phyloP scores from a whole-genome alignment of 768 basidiomycete genomes.

The Mycena olivaceomarginata region DNA sequence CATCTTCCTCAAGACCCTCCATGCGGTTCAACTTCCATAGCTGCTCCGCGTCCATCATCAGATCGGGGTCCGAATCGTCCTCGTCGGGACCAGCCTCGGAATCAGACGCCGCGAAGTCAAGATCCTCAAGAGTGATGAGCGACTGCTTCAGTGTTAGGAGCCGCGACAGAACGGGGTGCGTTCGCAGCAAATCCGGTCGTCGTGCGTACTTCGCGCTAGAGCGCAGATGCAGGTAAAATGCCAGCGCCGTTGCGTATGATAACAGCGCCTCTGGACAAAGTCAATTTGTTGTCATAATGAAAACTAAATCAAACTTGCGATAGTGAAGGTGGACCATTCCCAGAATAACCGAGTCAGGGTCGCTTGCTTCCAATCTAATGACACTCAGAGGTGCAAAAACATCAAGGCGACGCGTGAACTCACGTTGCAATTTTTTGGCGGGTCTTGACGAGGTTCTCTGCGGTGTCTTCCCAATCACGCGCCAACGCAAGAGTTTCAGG shows the following conservation, averaged over 20 bases:
- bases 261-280: slow-evolving; percentile 84
- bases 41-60: slow-evolving; percentile 61
- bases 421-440: slow-evolving; percentile 75
- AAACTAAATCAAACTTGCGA: slow-evolving; percentile 72
- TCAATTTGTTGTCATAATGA: slow-evolving; percentile 5
- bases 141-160: slow-evolving; percentile 90
- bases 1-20: slow-evolving; percentile 61
- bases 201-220: slow-evolving; percentile 78
- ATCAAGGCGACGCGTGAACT: slow-evolving; percentile 39
- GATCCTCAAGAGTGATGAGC: slow-evolving; percentile 86
- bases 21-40: slow-evolving; percentile 65
- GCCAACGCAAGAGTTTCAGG: slow-evolving; percentile 89
- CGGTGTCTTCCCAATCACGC: slow-evolving; percentile 89
- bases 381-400: slow-evolving; percentile 3
- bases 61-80: slow-evolving; percentile 61
- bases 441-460: slow-evolving; percentile 69
- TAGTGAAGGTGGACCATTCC: slow-evolving; percentile 92
- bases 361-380: slow-evolving; percentile 68
- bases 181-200: slow-evolving; percentile 76
- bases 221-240: slow-evolving; percentile 95
- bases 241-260: slow-evolving; percentile 92
- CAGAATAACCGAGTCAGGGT: slow-evolving; percentile 72
- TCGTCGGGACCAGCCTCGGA: slow-evolving; percentile 67
- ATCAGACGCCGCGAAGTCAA: slow-evolving; percentile 80
- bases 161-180: slow-evolving; percentile 84